Evolutionary conservation across 2,329 filamentous ascomycete genomes (phyloP).

Genomic region (Penicillium freii): DNA sequence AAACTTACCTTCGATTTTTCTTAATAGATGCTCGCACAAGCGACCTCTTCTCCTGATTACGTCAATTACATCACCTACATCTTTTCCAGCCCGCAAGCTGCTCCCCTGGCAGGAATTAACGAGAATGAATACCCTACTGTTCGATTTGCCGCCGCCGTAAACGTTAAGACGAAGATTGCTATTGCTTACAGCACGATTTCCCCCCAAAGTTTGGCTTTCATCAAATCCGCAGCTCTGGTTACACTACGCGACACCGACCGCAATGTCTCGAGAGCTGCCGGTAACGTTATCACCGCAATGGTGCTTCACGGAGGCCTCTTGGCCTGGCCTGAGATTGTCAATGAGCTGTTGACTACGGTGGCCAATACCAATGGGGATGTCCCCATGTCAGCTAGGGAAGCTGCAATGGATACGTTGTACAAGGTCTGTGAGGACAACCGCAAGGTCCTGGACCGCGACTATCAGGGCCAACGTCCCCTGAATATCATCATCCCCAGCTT

Average conservation of each 20-base stretch:
- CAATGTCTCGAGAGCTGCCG: conserved; percentile 84
- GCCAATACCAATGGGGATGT: conserved; percentile 68
- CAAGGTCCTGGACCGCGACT: conserved; percentile 79
- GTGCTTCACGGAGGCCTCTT: conserved; percentile 80
- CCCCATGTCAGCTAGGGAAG: conserved; percentile 75
- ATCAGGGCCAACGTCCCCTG: conserved; percentile 83
- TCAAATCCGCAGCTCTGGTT: conserved; percentile 74
- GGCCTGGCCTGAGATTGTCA: conserved; percentile 86
- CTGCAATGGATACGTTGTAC: conserved; percentile 84
- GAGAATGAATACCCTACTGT: conserved; percentile 67
- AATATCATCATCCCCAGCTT: conserved; percentile 87
- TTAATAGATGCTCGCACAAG: conserved; percentile 83
- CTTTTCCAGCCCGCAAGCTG: conserved; percentile 67
- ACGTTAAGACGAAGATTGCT: conserved; percentile 92
- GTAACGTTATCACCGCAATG: conserved; percentile 91
- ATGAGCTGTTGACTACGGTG: conserved; percentile 76
- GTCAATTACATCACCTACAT: conserved; percentile 96
- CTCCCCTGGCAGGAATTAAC: conserved; percentile 58
- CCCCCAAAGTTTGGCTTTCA: conserved; percentile 68
- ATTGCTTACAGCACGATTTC: conserved; percentile 72
- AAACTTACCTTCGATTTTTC: conserved; percentile 16
- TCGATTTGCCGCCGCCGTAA: conserved; percentile 82
- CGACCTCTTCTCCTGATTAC: conserved; percentile 84
- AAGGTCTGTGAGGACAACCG: conserved; percentile 98
- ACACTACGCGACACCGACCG: conserved; percentile 76